A percentile compares a stretch with the other conserved stretches of the same genome.
These are phyloP conservation scores for Hypoxylon rickii DNA, from an alignment of 495 filamentous ascomycete genomes.

Conservation along the genomic window DNA sequence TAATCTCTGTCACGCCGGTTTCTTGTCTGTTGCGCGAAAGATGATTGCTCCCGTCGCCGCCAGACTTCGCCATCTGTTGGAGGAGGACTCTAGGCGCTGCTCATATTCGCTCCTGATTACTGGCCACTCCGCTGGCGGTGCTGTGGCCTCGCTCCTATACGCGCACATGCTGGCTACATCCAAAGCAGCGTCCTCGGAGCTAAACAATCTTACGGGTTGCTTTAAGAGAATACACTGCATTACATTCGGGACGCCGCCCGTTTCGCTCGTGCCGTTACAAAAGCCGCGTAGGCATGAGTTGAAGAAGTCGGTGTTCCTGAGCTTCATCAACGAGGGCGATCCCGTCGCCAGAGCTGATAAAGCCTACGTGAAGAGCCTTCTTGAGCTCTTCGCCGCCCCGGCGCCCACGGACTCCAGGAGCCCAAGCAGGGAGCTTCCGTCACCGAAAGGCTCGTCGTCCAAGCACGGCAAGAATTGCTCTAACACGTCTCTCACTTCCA, in stretches of 20 bases:
- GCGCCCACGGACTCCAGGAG: slow-evolving; percentile 49
- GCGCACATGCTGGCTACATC: slow-evolving; percentile 72
- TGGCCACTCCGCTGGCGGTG: slow-evolving; percentile 82
- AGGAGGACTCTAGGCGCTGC: slow-evolving; percentile 69
- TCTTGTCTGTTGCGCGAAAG: slow-evolving; percentile 71
- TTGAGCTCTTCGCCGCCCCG: slow-evolving; percentile 70
- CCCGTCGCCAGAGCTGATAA: slow-evolving; percentile 77
- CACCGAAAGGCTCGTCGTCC: slow-evolving; percentile 11
- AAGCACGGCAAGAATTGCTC: slow-evolving; percentile 27
- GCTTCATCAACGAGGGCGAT: slow-evolving; percentile 84
- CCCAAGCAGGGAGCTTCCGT: slow-evolving; percentile 9
- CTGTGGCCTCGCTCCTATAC: slow-evolving; percentile 77
- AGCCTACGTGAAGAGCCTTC: slow-evolving; percentile 69
- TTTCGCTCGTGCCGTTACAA: slow-evolving; percentile 69
- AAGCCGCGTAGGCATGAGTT: slow-evolving; percentile 55
- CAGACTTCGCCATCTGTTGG: slow-evolving; percentile 66
- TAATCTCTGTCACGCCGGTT: slow-evolving; percentile 79
- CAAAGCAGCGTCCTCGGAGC: slow-evolving; percentile 60
- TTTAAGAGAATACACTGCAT: slow-evolving; percentile 82
- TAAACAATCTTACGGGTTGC: slow-evolving; percentile 65
- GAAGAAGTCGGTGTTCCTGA: slow-evolving; percentile 70
- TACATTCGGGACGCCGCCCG: slow-evolving; percentile 79
- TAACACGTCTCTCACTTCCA: slow-evolving; percentile 36
- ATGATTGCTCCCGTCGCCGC: slow-evolving; percentile 76
- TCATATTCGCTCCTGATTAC: slow-evolving; percentile 77